phyloP scores from a whole-genome alignment of 805 yeast species.

The Cyberlindnera bimundalis region DNA sequence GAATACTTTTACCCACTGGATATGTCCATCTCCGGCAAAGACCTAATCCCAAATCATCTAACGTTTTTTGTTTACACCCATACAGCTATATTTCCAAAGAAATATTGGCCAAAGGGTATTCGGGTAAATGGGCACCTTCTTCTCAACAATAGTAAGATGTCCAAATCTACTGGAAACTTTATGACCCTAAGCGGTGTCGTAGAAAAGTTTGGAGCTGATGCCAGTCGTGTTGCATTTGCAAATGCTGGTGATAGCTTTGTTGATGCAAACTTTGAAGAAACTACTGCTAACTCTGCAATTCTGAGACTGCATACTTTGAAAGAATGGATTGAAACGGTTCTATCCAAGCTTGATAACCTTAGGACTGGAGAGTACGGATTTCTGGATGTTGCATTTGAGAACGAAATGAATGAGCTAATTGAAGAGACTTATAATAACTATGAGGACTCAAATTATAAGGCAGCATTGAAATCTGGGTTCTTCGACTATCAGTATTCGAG shows the following conservation, averaged over 20 bases:
- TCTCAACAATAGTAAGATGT: constrained; percentile 96
- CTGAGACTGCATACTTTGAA: constrained; percentile 85
- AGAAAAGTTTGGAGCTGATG: constrained; percentile 94
- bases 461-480: constrained; percentile 85
- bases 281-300: constrained; percentile 95
- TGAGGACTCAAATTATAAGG: constrained; percentile 72
- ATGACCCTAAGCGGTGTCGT: constrained; percentile 83
- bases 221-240: constrained; percentile 93
- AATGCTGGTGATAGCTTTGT: constrained; percentile 98
- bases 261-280: constrained; percentile 97
- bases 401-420: constrained; percentile 84
- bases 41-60: constrained; percentile 94
- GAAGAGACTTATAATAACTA: constrained; percentile 71
- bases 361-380: constrained; percentile 54
- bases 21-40: constrained; percentile 90
- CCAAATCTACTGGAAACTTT: constrained; percentile 96
- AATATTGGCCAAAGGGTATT: constrained; percentile 90
- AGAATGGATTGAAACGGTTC: constrained; percentile 89
- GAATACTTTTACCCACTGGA: constrained; percentile 97
- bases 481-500: constrained; percentile 94
- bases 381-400: constrained; percentile 87
- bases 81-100: constrained; percentile 87
- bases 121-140: constrained; percentile 94
- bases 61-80: constrained; percentile 93
- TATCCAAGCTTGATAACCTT: constrained; percentile 47